Conservation (phyloP, 306 rosid species). For the Inga oerstediana region DNA sequence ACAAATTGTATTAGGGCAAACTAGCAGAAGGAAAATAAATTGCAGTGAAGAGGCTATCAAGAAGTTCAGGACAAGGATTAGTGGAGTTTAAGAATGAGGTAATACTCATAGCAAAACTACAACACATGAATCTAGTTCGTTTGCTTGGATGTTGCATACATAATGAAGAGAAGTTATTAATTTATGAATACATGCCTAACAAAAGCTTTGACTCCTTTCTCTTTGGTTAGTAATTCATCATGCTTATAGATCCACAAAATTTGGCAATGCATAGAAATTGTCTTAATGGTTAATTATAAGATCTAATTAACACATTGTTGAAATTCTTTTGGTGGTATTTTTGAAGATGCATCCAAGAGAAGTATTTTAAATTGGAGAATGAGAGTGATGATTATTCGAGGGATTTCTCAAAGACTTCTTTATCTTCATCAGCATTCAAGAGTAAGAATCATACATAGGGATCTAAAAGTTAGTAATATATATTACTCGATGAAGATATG, state of each 20-base stretch:
- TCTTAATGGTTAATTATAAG: neutral
- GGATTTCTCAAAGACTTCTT: conserved; percentile 25
- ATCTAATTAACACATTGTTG: neutral
- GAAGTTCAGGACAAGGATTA: neutral
- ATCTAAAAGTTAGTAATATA: neutral
- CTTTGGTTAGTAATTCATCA: neutral
- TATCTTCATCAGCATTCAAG: conserved; percentile 31
- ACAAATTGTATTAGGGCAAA: neutral
- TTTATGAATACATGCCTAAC: neutral
- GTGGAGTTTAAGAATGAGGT: neutral
- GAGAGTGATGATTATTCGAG: conserved; percentile 11
- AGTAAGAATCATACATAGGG: conserved; percentile 29
- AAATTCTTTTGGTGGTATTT: neutral
- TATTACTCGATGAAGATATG: conserved; percentile 34
- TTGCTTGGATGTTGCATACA: neutral
- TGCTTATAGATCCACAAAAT: too few species aligned
- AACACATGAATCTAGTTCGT: neutral
- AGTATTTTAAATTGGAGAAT: conserved; percentile 5
- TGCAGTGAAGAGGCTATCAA: neutral
- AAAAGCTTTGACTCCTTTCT: neutral
- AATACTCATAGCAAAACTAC: neutral
- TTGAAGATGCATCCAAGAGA: neutral
- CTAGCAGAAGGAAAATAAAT: neutral
- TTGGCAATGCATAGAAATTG: too few species aligned
- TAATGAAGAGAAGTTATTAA: neutral